Evolutionary conservation across 495 filamentous ascomycete genomes (phyloP).

Genomic region (Penicillium mononematosum): DNA sequence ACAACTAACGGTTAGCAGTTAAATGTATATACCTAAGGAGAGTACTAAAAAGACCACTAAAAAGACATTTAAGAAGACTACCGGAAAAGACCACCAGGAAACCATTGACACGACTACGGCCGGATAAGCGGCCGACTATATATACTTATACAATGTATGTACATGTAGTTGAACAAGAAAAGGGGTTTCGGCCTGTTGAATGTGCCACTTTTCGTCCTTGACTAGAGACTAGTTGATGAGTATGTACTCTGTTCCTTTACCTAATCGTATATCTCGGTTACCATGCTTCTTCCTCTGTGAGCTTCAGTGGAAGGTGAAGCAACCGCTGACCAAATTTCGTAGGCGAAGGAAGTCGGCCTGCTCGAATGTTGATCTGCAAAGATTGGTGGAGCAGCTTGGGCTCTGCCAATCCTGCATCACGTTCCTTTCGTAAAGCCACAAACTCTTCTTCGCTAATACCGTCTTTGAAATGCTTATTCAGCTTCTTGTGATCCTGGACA

Average conservation of each 20-base stretch:
- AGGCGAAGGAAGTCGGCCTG: slow-evolving; percentile 43
- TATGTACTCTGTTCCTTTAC: background rate
- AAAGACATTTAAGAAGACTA: no score
- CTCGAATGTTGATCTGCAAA: slow-evolving; percentile 60
- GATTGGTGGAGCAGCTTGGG: slow-evolving; percentile 55
- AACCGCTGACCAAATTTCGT: slow-evolving; percentile 36
- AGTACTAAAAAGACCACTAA: no score
- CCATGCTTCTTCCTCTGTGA: slow-evolving; percentile 27
- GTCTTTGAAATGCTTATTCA: slow-evolving; percentile 54
- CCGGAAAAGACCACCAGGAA: no score
- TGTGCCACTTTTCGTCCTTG: background rate
- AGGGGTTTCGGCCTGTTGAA: background rate
- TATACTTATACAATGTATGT: background rate
- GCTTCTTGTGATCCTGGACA: slow-evolving; percentile 47
- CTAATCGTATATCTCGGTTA: background rate
- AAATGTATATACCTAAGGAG: no score
- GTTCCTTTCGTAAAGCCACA: slow-evolving; percentile 42
- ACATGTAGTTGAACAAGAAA: background rate
- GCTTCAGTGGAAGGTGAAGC: slow-evolving; percentile 46
- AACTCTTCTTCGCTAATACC: slow-evolving; percentile 47
- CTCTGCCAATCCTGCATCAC: slow-evolving; percentile 48
- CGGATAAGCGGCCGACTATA: no score
- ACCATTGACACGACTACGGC: no score
- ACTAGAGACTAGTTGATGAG: background rate
- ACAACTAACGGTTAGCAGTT: no score